Evolutionary conservation across 768 basidiomycete genomes (phyloP).

Genomic region (Cystobasidiopsis lactophilus): DNA sequence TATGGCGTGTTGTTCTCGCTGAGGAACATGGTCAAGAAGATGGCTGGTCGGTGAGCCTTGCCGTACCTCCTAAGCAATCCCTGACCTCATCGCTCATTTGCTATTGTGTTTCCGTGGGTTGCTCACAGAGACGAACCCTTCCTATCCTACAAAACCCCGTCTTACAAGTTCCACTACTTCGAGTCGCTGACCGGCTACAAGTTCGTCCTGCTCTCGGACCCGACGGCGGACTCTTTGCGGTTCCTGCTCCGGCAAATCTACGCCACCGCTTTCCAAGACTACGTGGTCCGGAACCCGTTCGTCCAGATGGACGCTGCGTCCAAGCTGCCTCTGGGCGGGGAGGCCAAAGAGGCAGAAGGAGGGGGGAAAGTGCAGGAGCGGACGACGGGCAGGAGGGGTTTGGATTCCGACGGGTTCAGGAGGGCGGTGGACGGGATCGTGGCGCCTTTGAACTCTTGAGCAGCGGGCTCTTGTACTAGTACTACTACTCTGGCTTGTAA

Average conservation of each 20-base stretch:
- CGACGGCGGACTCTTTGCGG: conserved; percentile 42
- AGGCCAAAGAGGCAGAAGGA: too few species aligned
- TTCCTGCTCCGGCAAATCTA: conserved; percentile 54
- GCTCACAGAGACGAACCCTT: conserved; percentile 62
- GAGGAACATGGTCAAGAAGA: conserved; percentile 82
- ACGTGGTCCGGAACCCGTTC: conserved; percentile 79
- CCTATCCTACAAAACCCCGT: conserved; percentile 66
- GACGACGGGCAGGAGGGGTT: too few species aligned
- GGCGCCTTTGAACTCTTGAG: too few species aligned
- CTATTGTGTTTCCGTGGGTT: too few species aligned
- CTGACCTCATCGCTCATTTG: not conserved
- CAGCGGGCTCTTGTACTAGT: too few species aligned
- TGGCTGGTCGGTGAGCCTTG: conserved; percentile 51
- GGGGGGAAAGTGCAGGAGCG: too few species aligned
- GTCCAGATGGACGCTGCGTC: conserved; percentile 55
- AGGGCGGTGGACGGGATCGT: too few species aligned
- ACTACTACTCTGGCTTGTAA: too few species aligned
- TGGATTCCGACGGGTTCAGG: too few species aligned
- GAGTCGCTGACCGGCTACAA: conserved; percentile 83
- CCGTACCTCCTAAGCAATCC: conserved; percentile 9
- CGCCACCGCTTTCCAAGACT: conserved; percentile 78
- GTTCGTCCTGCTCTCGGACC: conserved; percentile 82
- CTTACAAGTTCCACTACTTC: conserved; percentile 81
- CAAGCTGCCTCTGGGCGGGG: too few species aligned
- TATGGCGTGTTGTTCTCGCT: conserved; percentile 85